Evolutionary conservation across 352 stramenopile species (phyloP).

Genomic region (Phytophthora pluvialis): DNA sequence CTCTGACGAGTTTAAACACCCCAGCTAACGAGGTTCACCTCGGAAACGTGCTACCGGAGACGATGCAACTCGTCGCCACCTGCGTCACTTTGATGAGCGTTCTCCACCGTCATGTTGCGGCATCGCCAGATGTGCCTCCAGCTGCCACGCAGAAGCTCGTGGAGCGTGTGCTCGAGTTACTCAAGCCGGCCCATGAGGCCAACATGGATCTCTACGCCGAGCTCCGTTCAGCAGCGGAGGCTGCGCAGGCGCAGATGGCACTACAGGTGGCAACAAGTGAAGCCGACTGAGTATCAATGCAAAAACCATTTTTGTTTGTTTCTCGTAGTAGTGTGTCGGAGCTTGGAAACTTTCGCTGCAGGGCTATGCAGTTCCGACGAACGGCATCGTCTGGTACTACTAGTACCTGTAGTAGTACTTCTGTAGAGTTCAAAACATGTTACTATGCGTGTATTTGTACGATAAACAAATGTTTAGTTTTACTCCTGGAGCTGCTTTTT

Average conservation of each 20-base stretch:
- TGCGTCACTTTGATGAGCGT: slow-evolving; percentile 69
- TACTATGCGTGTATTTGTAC: slow-evolving; percentile 22
- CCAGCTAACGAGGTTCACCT: slow-evolving; percentile 7
- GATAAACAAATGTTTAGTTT: slow-evolving; percentile 22
- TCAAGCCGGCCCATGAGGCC: slow-evolving; percentile 53
- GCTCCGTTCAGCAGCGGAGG: slow-evolving; percentile 41
- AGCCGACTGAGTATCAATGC: slow-evolving; percentile 15
- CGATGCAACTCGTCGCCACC: slow-evolving; percentile 55
- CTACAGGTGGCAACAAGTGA: slow-evolving; percentile 16
- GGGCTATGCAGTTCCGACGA: too few species aligned
- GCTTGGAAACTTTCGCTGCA: too few species aligned
- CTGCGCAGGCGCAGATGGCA: slow-evolving; percentile 41
- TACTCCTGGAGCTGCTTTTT: slow-evolving; percentile 53
- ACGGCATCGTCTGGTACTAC: too few species aligned
- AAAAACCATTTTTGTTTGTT: neutral
- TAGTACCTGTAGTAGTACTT: too few species aligned
- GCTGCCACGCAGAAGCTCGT: slow-evolving; percentile 69
- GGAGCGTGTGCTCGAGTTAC: slow-evolving; percentile 64
- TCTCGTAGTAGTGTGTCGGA: too few species aligned
- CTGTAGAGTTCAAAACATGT: neutral
- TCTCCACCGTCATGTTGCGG: slow-evolving; percentile 35
- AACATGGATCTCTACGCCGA: slow-evolving; percentile 79
- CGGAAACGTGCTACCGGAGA: slow-evolving; percentile 40
- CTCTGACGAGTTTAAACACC: slow-evolving; percentile 5
- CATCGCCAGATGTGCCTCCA: slow-evolving; percentile 41